These are phyloP conservation scores for Macadamia integrifolia DNA, from an alignment of 164 flowering plant species.

Conservation along the genomic window DNA sequence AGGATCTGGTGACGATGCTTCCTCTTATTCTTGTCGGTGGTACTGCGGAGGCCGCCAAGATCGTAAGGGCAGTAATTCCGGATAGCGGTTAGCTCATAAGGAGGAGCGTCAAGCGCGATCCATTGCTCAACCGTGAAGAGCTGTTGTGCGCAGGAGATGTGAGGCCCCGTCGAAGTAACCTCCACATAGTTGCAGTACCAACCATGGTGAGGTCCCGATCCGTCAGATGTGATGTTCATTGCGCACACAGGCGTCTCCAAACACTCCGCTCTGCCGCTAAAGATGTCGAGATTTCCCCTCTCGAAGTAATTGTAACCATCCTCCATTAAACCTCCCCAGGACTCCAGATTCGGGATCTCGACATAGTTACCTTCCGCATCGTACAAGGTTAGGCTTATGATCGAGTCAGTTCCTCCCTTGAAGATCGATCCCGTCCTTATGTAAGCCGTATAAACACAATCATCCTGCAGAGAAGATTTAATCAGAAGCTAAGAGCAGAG, in stretches of 20 bases:
- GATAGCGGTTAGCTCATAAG: constrained; percentile 49
- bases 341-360: constrained; percentile 41
- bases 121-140: constrained; percentile 74
- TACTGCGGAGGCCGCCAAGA: no score
- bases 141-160: constrained; percentile 44
- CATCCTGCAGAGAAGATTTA: constrained; percentile 12
- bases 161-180: constrained; percentile 67
- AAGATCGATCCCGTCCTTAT: constrained; percentile 59
- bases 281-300: constrained; percentile 82
- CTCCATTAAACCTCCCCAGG: constrained; percentile 87
- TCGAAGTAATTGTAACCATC: constrained; percentile 70
- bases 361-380: constrained; percentile 30
- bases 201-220: constrained; percentile 64
- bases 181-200: constrained; percentile 90
- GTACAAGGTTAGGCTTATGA: constrained; percentile 40
- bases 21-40: no score
- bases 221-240: constrained; percentile 75
- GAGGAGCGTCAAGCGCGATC: constrained; percentile 63
- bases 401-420: constrained; percentile 85
- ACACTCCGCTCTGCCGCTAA: constrained; percentile 67
- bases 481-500: background rate
- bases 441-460: constrained; percentile 89
- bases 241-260: constrained; percentile 46
- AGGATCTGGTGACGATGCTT: no score
- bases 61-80: constrained; percentile 25